These are phyloP conservation scores for Eragrostis nindensis DNA, from an alignment of 176 grass and related monocot species.

Conservation along the genomic window DNA sequence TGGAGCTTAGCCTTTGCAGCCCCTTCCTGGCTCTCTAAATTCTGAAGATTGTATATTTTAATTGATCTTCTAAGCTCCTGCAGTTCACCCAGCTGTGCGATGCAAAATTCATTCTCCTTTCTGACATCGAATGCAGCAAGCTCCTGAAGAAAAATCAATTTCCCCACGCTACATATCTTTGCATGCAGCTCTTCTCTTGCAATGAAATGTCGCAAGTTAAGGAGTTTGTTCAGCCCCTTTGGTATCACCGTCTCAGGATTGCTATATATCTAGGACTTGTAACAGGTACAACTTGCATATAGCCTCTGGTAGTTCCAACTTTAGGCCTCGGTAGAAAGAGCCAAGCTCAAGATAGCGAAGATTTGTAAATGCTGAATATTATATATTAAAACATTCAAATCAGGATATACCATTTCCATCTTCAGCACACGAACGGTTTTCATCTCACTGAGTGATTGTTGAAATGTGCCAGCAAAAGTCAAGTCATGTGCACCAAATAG, in stretches of 20 bases:
- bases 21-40: neutral
- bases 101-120: neutral
- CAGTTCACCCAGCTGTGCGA: neutral
- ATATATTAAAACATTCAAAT: neutral
- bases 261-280: slow-evolving; percentile 18
- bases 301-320: neutral
- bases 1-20: slow-evolving; percentile 16
- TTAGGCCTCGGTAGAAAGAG: neutral
- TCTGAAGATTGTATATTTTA: slow-evolving; percentile 17
- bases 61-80: slow-evolving; percentile 21
- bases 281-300: slow-evolving; percentile 23
- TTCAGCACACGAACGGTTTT: neutral
- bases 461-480: neutral
- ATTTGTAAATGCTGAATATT: slow-evolving; percentile 30
- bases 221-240: slow-evolving; percentile 11
- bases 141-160: slow-evolving; percentile 26
- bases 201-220: slow-evolving; percentile 32
- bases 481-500: slow-evolving; percentile 3
- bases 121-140: slow-evolving; percentile 9
- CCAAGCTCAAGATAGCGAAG: slow-evolving; percentile 32
- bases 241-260: neutral
- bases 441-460: neutral
- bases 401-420: neutral
- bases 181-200: neutral
- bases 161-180: neutral